phyloP scores from a whole-genome alignment of 306 rosid species.

The Cicer judaicum region DNA sequence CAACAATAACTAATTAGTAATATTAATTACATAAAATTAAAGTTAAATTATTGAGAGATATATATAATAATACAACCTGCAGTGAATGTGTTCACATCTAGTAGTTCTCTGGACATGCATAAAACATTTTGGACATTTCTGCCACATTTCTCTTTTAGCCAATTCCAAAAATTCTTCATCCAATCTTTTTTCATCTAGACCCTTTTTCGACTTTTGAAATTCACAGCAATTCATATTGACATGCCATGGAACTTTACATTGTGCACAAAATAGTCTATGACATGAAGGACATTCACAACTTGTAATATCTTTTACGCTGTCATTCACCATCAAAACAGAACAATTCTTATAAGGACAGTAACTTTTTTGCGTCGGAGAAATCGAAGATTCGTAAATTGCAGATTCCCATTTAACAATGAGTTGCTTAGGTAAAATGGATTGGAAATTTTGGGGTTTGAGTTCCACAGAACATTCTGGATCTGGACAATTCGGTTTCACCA shows the following conservation, averaged over 20 bases:
- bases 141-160: slow-evolving; percentile 24
- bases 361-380: background rate
- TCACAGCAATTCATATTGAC: background rate
- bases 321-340: slow-evolving; percentile 23
- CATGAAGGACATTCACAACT: slow-evolving; percentile 36
- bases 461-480: slow-evolving; percentile 7
- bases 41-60: too few species aligned
- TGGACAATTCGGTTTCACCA: slow-evolving; percentile 28
- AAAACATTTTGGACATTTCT: slow-evolving; percentile 14
- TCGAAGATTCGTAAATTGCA: background rate
- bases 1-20: too few species aligned
- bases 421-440: slow-evolving; percentile 9
- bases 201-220: background rate
- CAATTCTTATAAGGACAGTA: slow-evolving; percentile 29
- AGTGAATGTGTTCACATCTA: slow-evolving; percentile 27
- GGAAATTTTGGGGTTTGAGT: slow-evolving; percentile 11
- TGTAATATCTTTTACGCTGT: background rate
- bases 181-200: background rate
- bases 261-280: slow-evolving; percentile 37
- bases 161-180: slow-evolving; percentile 16
- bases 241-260: slow-evolving; percentile 46
- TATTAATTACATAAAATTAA: too few species aligned
- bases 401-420: slow-evolving; percentile 15
- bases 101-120: background rate
- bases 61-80: slow-evolving; percentile 19